These are phyloP conservation scores for Gonapodya sp. DNA, from an alignment of 192 early-diverging fungal genomes.

Conservation along the genomic window DNA sequence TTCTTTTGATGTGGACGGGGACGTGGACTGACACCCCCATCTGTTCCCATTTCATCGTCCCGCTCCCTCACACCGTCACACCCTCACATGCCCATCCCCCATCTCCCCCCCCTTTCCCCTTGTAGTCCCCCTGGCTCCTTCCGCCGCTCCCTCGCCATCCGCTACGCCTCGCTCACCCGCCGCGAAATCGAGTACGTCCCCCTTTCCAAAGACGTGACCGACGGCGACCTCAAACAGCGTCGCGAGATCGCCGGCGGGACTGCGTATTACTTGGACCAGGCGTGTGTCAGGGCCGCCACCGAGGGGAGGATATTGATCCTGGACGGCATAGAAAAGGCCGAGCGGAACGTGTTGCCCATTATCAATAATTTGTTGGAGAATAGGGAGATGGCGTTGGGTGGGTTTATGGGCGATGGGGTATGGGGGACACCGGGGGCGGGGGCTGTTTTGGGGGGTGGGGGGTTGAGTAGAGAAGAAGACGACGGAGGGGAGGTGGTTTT, in stretches of 20 bases:
- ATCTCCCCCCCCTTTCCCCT: too few relatives aligned
- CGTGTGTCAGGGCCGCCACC: slow-evolving; percentile 50
- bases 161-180: slow-evolving; percentile 58
- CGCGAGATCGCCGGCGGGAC: slow-evolving; percentile 57
- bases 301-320: slow-evolving; percentile 48
- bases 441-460: too few relatives aligned
- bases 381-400: slow-evolving; percentile 62
- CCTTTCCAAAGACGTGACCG: slow-evolving; percentile 60
- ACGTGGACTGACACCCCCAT: too few relatives aligned
- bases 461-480: too few relatives aligned
- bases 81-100: neutral
- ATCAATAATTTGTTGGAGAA: slow-evolving; percentile 81
- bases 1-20: too few relatives aligned
- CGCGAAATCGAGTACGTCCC: slow-evolving; percentile 65
- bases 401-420: neutral
- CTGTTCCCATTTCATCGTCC: neutral
- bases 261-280: slow-evolving; percentile 49
- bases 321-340: slow-evolving; percentile 68
- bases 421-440: too few relatives aligned
- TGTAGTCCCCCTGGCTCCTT: slow-evolving; percentile 54
- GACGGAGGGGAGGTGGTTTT: too few relatives aligned
- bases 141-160: slow-evolving; percentile 53
- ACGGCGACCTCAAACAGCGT: slow-evolving; percentile 72
- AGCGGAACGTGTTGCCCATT: slow-evolving; percentile 74
- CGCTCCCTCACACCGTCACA: neutral